Conservation (phyloP, 192 early-diverging fungal species). For the Coemansia sp. region DNA sequence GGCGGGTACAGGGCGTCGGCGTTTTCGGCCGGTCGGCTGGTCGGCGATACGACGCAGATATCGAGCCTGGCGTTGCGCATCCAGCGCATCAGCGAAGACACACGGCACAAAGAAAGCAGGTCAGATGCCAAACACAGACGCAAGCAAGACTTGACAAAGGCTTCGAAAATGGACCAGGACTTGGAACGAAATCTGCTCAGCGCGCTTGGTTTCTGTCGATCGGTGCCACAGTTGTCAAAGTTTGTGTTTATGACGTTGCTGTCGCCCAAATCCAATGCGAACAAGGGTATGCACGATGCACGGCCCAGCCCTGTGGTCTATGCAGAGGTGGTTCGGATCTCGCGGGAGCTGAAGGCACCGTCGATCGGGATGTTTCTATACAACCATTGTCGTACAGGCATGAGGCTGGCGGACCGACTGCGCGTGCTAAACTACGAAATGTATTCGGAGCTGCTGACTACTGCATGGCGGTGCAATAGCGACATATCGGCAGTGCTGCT, state of each 20-base stretch:
- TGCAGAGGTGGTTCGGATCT: constrained; percentile 25
- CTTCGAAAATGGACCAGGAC: constrained; percentile 8
- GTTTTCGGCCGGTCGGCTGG: constrained; percentile 27
- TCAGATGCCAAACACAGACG: not conserved
- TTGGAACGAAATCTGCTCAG: constrained; percentile 30
- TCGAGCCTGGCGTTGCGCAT: constrained; percentile 24
- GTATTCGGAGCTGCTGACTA: constrained; percentile 34
- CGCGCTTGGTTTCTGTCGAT: constrained; percentile 21
- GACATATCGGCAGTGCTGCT: constrained; percentile 26
- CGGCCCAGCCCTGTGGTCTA: constrained; percentile 31
- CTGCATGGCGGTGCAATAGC: constrained; percentile 25
- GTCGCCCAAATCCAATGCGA: not conserved
- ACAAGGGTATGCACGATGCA: not conserved
- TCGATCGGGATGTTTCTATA: constrained; percentile 26
- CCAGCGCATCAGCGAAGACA: not conserved
- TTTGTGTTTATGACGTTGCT: constrained; percentile 26
- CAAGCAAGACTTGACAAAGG: not conserved
- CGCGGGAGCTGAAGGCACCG: constrained; percentile 30
- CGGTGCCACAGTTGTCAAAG: constrained; percentile 17
- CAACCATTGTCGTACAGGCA: constrained; percentile 24
- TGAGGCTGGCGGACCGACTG: constrained; percentile 26
- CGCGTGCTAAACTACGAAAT: constrained; percentile 21
- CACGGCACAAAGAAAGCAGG: not conserved
- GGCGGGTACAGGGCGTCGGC: constrained; percentile 26
- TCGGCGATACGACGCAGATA: constrained; percentile 15